Base-by-base conservation (phyloP, 192 early-diverging fungal species). In the Coemansia sp. region DNA sequence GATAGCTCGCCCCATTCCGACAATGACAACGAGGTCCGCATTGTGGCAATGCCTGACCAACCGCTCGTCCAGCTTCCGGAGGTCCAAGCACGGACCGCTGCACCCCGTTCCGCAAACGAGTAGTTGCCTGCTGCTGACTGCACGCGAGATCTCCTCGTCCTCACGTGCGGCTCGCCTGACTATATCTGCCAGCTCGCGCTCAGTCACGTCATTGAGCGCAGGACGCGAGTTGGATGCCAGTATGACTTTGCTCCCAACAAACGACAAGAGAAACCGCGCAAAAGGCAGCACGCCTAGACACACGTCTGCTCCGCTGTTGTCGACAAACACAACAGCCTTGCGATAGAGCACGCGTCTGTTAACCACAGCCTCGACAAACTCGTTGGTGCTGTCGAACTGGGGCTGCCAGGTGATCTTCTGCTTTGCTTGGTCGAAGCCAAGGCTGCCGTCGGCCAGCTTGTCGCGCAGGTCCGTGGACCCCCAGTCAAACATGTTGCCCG, bases 401-500 rank as follows among this genome's bases (percentile, higher is more conserved):
- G 51, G 37, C n/a, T 53, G 66, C 58, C 75, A 70, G 26, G 46
- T 77, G 66, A 75, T 72, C 46, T 80, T 84, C 8, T 65, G 66
- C 7, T 66, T 63, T 1, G 87, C 92, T 3, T 63, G 59, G 16
- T 67, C 70, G 61, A 93, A 87, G 52, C 86, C 82, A 34, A 93
- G 74, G 21, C 77, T 71, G 18, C 88, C 89, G 6, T 56, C 69
- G 16, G 71, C 74, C 29, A 93, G 64, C 81, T 84, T 69, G 37
- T 85, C 81, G 16, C 86, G 82, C 37, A 94, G 77, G 30, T 76
- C 71, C 28, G 81, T 73, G 1, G 89, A 84, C 3, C 92, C 86
- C 91, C 92, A 94, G 76, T 94, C 91, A 55, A 88, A 93, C 91
- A 93, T 93, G 71, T 94, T 94, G 23, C 91, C 90, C 9, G 91